Evolutionary conservation across 805 yeast genomes (phyloP).

Genomic region (Pichia paraexigua): DNA sequence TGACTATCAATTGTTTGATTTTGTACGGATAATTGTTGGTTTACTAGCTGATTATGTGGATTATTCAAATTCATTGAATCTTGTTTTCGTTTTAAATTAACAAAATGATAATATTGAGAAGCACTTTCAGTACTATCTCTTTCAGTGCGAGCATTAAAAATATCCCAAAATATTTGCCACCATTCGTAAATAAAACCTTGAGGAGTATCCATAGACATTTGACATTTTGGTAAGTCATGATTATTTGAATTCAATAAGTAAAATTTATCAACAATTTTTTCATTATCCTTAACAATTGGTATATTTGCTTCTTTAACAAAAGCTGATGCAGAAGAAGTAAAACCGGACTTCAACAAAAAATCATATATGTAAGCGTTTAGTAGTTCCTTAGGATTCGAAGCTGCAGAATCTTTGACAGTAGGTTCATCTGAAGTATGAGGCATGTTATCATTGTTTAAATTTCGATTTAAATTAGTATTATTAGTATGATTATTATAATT

Average conservation of each 20-base stretch:
- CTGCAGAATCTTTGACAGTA: constrained; percentile 35
- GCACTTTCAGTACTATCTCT: constrained; percentile 58
- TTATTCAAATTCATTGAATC: constrained; percentile 34
- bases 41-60: constrained; percentile 11
- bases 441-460: background rate
- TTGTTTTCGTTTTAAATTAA: constrained; percentile 50
- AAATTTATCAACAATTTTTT: constrained; percentile 8
- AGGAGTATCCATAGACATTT: constrained; percentile 68
- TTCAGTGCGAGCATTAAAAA: constrained; percentile 72
- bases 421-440: constrained; percentile 9
- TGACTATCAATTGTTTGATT: constrained; percentile 7
- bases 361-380: constrained; percentile 83
- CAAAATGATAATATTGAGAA: constrained; percentile 61
- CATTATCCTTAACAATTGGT: constrained; percentile 33
- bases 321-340: constrained; percentile 62
- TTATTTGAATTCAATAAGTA: background rate
- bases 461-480: background rate
- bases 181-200: constrained; percentile 85
- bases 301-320: constrained; percentile 75
- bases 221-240: constrained; percentile 39
- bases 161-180: constrained; percentile 97
- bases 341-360: constrained; percentile 66
- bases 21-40: constrained; percentile 11
- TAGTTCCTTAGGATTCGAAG: constrained; percentile 46
- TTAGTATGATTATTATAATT: too few species aligned